Evolutionary conservation across 805 yeast species (phyloP).

Genomic region (Pichia phayaonensis): DNA sequence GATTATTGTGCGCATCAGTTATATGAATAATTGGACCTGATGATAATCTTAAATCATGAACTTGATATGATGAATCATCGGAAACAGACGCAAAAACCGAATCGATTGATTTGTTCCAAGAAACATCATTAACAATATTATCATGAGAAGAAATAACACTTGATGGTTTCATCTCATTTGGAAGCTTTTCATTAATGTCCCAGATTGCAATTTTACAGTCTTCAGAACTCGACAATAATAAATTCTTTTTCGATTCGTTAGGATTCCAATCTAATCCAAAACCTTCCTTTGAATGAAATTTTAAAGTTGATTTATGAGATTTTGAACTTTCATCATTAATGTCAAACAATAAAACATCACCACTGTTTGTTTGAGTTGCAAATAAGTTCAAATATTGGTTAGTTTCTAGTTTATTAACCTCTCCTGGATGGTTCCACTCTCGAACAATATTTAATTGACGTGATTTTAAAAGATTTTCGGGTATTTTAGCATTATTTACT

Average conservation of each 20-base stretch:
- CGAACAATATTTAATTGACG: constrained; percentile 37
- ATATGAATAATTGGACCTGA: constrained; percentile 37
- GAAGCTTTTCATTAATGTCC: constrained; percentile 36
- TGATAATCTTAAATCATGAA: constrained; percentile 47
- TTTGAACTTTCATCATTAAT: constrained; percentile 15
- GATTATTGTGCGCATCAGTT: constrained; percentile 45
- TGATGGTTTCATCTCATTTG: constrained; percentile 32
- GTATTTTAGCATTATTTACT: constrained; percentile 17
- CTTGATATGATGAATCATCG: constrained; percentile 55
- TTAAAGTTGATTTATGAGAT: constrained; percentile 27
- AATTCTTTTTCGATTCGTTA: constrained; percentile 23
- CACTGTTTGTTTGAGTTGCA: constrained; percentile 49
- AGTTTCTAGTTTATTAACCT: constrained; percentile 54
- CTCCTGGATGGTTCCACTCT: constrained; percentile 58
- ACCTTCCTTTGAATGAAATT: constrained; percentile 60
- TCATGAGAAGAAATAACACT: constrained; percentile 42
- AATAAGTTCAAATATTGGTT: constrained; percentile 41
- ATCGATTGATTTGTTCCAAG: constrained; percentile 42
- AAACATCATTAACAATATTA: constrained; percentile 58
- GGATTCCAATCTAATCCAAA: constrained; percentile 65
- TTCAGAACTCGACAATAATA: constrained; percentile 55
- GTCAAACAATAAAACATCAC: constrained; percentile 41
- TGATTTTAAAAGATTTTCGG: constrained; percentile 18
- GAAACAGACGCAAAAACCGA: constrained; percentile 60
- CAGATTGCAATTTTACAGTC: constrained; percentile 66